Evolutionary conservation across 75 land plant genomes (phyloP).

Genomic region (Gnetum montanum): DNA sequence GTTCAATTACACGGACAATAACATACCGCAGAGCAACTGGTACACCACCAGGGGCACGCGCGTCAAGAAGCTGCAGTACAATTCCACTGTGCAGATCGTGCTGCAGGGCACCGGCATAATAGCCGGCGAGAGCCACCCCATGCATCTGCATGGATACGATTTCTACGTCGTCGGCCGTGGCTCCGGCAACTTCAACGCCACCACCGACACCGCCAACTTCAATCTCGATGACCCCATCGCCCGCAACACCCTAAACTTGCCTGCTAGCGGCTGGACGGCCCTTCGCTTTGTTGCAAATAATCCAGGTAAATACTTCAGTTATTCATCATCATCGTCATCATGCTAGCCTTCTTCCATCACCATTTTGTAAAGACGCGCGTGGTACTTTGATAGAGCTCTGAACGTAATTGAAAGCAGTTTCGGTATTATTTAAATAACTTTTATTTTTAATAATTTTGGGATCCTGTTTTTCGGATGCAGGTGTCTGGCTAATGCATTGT

Average conservation of each 20-base stretch:
- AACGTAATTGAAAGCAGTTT: too few species aligned
- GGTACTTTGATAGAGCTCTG: too few species aligned
- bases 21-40: constrained; percentile 13
- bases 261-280: constrained; percentile 48
- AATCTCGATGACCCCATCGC: constrained; percentile 42
- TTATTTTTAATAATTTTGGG: too few species aligned
- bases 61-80: constrained; percentile 12
- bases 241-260: constrained; percentile 39
- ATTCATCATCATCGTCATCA: not conserved
- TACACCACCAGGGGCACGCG: constrained; percentile 13
- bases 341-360: too few species aligned
- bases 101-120: constrained; percentile 27
- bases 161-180: constrained; percentile 34
- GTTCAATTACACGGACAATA: constrained; percentile 26
- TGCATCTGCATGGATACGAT: constrained; percentile 35
- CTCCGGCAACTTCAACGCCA: constrained; percentile 38
- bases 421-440: too few species aligned
- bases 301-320: constrained; percentile 31
- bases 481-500: too few species aligned
- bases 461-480: too few species aligned
- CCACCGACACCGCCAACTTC: constrained; percentile 30
- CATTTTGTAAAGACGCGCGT: too few species aligned
- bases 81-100: constrained; percentile 26
- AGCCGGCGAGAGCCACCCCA: constrained; percentile 30
- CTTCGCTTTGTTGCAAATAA: constrained; percentile 41